phyloP scores from a whole-genome alignment of 306 rosid species.

The Astragalus glycyphyllos region DNA sequence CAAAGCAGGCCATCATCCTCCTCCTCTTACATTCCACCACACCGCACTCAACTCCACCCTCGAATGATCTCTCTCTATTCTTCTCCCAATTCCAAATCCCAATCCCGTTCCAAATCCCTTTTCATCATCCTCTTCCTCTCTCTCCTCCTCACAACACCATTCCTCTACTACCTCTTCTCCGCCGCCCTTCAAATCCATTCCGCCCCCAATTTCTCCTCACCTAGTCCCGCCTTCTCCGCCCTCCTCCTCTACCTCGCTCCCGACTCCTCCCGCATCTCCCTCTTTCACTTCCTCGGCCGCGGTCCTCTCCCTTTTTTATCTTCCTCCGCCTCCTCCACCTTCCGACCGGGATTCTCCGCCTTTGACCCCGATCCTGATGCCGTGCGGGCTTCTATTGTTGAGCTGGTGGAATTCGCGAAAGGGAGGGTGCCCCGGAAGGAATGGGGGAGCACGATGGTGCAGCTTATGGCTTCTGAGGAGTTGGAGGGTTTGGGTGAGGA shows the following conservation, averaged over 20 bases:
- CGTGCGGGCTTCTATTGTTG: conserved; percentile 28
- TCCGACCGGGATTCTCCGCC: conserved; percentile 1
- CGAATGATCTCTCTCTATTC: conserved; percentile 50
- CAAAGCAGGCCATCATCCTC: not conserved
- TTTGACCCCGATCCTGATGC: conserved; percentile 23
- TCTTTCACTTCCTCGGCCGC: conserved; percentile 53
- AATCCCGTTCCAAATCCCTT: conserved; percentile 50
- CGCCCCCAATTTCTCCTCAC: conserved; percentile 49
- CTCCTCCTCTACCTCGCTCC: conserved; percentile 46
- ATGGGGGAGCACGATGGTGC: conserved; percentile 46
- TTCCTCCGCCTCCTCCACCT: not conserved
- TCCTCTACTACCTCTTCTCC: conserved; percentile 60
- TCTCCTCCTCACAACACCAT: conserved; percentile 50
- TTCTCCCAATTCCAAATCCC: not conserved
- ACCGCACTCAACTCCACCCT: conserved; percentile 58
- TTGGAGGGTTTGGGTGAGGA: conserved; percentile 39
- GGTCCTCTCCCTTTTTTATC: conserved; percentile 41
- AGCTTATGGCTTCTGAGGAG: conserved; percentile 43
- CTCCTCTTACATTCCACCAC: conserved; percentile 47
- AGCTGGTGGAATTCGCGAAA: conserved; percentile 47
- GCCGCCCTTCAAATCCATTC: conserved; percentile 54
- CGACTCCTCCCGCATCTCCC: conserved; percentile 40
- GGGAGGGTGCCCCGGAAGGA: conserved; percentile 49
- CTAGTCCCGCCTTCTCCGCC: conserved; percentile 48
- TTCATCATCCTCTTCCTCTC: conserved; percentile 21